Evolutionary conservation across 176 grass and related monocot genomes (phyloP), one percentile per base, ranked within the genome.

Genomic region (Ensete ventricosum): DNA sequence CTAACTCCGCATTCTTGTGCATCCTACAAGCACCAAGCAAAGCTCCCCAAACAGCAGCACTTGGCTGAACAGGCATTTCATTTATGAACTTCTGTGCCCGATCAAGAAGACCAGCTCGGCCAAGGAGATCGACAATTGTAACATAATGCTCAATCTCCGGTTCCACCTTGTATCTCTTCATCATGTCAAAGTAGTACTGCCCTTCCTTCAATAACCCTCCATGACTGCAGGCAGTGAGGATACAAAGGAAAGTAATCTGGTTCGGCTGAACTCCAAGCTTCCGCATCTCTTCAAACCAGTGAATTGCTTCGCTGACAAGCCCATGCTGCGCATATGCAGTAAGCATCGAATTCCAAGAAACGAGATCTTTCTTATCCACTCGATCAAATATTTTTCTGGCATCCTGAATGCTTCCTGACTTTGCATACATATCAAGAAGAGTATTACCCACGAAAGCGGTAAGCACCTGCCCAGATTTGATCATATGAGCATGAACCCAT

Each of bases 271-370:
- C 60, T 65, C 86, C 79, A 19, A 66, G 62, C 76, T 62, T 89
- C 51, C 79, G 88, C 79, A 89, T 89, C 79, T 87, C 76, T 65
- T 92, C 84, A 55, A 92, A 92, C 53, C 73, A 78, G 13, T 21
- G 17, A 24, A 92, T 64, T 21, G 86, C 84, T 84, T 92, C 86
- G 26, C 79, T 86, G 0, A 58, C 76, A 63, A 78, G 73, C 0
- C 90, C 90, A n/a, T 92, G 85, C 13, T 86, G 86, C 48, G 84
- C 90, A 53, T 81, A 82, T 3, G 75, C 84, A 14, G 84, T 92
- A 55, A 92, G 84, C 90, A 92, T 89, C 1, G 86, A 82, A 72
- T 92, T 92, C 90, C 90, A 92, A 19, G 86, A 86, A 80, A 92
- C 84, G 27, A 82, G 3, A 75, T 92, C 90, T 78, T 72, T 86